Base-by-base conservation (phyloP, 108 stramenopile species). In the Nitzschia inconspicua region DNA sequence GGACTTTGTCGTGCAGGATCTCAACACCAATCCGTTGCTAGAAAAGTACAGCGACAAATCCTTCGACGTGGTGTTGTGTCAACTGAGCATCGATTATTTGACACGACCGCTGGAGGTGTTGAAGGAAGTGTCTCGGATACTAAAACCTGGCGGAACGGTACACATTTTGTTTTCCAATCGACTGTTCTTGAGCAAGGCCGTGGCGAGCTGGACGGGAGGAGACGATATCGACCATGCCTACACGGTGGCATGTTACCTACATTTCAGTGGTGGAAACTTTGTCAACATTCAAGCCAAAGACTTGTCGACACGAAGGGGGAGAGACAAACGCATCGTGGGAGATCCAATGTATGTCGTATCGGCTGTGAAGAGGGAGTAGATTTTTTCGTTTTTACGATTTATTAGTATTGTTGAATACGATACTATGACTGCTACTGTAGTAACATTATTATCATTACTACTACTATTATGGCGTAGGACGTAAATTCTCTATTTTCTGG, bases 161-260 rank as follows among this genome's bases (percentile, higher is more conserved):
- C 88, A 93, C 40, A 83, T 97, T 58, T 27, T 92, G n/a, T 92
- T 96, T 63, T 93, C 91, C 30, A 97, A 97, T 67, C 80, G 96
- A 40, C 72, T 95, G 23, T 97, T 97, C 64, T 52, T 95, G 9
- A 88, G 66, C 53, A 97, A 97, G 74, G 80, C 76, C 3, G 76
- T 78, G 26, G 80, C 67, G 4, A 16, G 77, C 7, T 82, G 91
- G 91, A 93, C 91, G 0, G 91, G 91, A 7, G 88, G 89, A 10
- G 94, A 96, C 60, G 97, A 97, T 62, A 62, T 93, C 47, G 97
- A 96, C 55, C 97, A 97, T 70, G 83, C 86, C 11, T 93, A 84
- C 51, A 87, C 80, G 7, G 91, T 93, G 2, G 84, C 72, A 0
- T 69, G 64, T 14, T 93, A 93, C 56, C 55, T 93, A 0, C 76